These are phyloP conservation scores for Mallotus japonicus DNA, from an alignment of 441 rosid genomes.

Conservation along the genomic window DNA sequence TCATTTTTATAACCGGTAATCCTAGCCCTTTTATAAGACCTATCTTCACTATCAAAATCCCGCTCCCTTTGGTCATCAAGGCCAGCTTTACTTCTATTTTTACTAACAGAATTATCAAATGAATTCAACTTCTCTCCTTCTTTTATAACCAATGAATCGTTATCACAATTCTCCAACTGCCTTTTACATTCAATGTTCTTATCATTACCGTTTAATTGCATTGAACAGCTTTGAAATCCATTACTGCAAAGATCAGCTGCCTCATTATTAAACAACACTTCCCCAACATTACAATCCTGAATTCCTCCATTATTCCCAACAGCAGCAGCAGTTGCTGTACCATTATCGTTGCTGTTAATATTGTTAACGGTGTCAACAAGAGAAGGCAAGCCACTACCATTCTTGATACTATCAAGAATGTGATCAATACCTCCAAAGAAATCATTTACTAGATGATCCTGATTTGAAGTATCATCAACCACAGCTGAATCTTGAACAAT, in stretches of 20 bases:
- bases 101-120: conserved; percentile 28
- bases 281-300: conserved; percentile 29
- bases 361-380: background rate
- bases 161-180: conserved; percentile 23
- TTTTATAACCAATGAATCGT: conserved; percentile 24
- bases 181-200: conserved; percentile 27
- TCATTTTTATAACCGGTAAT: conserved; percentile 40
- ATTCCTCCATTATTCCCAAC: conserved; percentile 24
- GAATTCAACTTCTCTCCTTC: conserved; percentile 22
- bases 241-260: conserved; percentile 25
- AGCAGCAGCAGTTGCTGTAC: background rate
- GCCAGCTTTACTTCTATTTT: conserved; percentile 38
- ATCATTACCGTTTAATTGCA: conserved; percentile 27
- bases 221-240: conserved; percentile 24
- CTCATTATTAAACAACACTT: conserved; percentile 25
- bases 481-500: conserved; percentile 44
- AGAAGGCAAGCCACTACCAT: conserved; percentile 65
- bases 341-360: background rate
- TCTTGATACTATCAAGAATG: conserved; percentile 84
- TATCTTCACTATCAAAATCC: conserved; percentile 46
- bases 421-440: conserved; percentile 96
- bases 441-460: conserved; percentile 44
- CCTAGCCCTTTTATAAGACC: conserved; percentile 52
- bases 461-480: conserved; percentile 41
- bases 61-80: conserved; percentile 33